Evolutionary conservation across 768 basidiomycete genomes (phyloP).

Genomic region (Harrya chromipes): DNA sequence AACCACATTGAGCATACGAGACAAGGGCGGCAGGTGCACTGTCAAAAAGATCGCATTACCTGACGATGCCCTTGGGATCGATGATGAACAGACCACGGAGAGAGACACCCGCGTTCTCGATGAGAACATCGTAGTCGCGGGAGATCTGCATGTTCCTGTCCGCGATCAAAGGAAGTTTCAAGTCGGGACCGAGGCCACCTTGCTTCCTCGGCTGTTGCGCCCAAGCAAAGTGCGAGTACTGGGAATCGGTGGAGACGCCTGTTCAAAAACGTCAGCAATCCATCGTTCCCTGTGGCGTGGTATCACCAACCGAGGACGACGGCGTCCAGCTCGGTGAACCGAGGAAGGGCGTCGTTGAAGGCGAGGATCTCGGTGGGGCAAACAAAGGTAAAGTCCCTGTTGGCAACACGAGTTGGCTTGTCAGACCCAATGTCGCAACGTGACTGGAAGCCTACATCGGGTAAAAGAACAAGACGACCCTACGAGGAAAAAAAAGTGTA

Average conservation of each 20-base stretch:
- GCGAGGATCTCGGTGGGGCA: slow-evolving; percentile 97
- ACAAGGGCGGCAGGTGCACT: too few relatives aligned
- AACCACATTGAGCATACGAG: not conserved
- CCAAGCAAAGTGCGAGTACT: slow-evolving; percentile 88
- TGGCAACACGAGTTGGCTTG: not conserved
- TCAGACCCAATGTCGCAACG: not conserved
- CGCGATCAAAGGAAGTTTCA: slow-evolving; percentile 80
- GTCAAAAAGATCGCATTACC: slow-evolving; percentile 35
- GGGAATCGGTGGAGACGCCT: slow-evolving; percentile 88
- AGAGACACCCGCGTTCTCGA: slow-evolving; percentile 86
- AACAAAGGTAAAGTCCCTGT: slow-evolving; percentile 83
- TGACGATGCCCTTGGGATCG: slow-evolving; percentile 75
- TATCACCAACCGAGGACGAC: slow-evolving; percentile 63
- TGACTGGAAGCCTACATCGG: slow-evolving; percentile 63
- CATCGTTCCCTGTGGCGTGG: not conserved
- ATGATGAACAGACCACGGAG: slow-evolving; percentile 87
- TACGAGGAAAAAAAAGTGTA: slow-evolving; percentile 28
- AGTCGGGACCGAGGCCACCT: slow-evolving; percentile 87
- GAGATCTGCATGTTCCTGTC: slow-evolving; percentile 78
- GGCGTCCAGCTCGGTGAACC: slow-evolving; percentile 72
- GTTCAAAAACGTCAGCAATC: not conserved
- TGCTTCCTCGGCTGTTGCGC: slow-evolving; percentile 75
- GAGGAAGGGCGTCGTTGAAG: slow-evolving; percentile 82
- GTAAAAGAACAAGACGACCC: slow-evolving; percentile 95
- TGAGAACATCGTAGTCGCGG: slow-evolving; percentile 82